phyloP scores from a whole-genome alignment of 2,329 filamentous ascomycete genomes.

The Torrubiellomyces zombiae region DNA sequence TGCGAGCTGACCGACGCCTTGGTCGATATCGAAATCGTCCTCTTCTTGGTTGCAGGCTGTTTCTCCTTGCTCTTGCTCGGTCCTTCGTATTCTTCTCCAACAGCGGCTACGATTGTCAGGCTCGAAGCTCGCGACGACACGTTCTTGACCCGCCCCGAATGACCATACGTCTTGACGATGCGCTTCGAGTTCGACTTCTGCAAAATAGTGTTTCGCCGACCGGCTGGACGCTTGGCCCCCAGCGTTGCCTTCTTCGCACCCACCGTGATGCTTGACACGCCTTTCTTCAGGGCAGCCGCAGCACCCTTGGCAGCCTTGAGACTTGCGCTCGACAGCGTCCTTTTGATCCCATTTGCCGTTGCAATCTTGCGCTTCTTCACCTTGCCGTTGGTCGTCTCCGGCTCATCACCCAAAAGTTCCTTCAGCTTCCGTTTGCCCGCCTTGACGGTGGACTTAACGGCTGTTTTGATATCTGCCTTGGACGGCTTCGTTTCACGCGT shows the following conservation, averaged over 20 bases:
- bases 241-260: conserved; percentile 12
- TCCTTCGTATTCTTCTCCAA: conserved; percentile 2
- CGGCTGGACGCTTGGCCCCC: conserved; percentile 10
- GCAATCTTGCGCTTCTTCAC: conserved; percentile 28
- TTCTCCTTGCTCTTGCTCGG: conserved; percentile 1
- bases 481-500: conserved; percentile 36
- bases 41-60: neutral
- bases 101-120: conserved; percentile 7
- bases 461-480: conserved; percentile 25
- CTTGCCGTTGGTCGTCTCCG: conserved; percentile 21
- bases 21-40: neutral
- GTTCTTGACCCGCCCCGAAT: conserved; percentile 3
- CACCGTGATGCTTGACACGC: conserved; percentile 15
- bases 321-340: conserved; percentile 16
- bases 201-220: conserved; percentile 4
- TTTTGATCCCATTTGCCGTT: conserved; percentile 16
- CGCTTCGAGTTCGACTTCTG: conserved; percentile 14
- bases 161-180: conserved; percentile 6
- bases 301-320: conserved; percentile 20
- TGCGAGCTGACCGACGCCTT: too few species aligned
- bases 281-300: conserved; percentile 19
- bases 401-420: conserved; percentile 29
- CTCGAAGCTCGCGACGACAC: conserved; percentile 6
- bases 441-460: conserved; percentile 24
- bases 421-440: conserved; percentile 40